Evolutionary conservation across 352 stramenopile genomes (phyloP), one percentile per base, ranked within the genome.

Genomic region (Elongisporangium senticosum): DNA sequence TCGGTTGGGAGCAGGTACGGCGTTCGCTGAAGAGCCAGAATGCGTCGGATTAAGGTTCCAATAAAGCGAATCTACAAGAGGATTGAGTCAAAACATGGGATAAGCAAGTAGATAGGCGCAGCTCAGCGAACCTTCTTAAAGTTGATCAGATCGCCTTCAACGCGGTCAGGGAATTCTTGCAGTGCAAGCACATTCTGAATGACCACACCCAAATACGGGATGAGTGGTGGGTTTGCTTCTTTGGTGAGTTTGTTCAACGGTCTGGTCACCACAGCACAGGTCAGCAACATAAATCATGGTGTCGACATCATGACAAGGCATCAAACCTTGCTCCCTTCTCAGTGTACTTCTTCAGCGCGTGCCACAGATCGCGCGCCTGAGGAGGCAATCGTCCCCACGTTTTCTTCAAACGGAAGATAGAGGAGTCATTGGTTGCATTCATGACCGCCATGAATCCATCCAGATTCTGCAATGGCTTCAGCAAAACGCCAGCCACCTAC

Each of bases 381-480:
- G 84, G 70, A 1, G 77, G 72, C 21, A 96, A 62, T 3, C 85
- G 70, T 4, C 74, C 76, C 86, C 86, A 96, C 14, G 86, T 94
- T 56, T 92, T 93, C 71, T 96, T 94, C 4, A 96, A 51, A 13
- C 86, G 84, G 61, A 90, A 94, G 15, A 96, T 71, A 7, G 84
- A 93, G 37, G 86, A 93, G 63, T 94, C 85, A 37, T 96, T 94
- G 8, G 83, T 84, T 6, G 86, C 86, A 49, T 96, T 94, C 86
- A 96, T 96, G 62, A 96, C 83, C 7, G 86, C 86, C 83, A 96
- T 93, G 59, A 96, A 94, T 14, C 86, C 86, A 57, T 96, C 86
- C 14, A 92, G 76, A 59, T 96, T 96, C 63, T 93, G 86, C 26
- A 96, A 59, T 17, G 86, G 84, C 0, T 76, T 83, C 13, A 94